Conservation (phyloP, 306 rosid species). For the Quercus bicolor region DNA sequence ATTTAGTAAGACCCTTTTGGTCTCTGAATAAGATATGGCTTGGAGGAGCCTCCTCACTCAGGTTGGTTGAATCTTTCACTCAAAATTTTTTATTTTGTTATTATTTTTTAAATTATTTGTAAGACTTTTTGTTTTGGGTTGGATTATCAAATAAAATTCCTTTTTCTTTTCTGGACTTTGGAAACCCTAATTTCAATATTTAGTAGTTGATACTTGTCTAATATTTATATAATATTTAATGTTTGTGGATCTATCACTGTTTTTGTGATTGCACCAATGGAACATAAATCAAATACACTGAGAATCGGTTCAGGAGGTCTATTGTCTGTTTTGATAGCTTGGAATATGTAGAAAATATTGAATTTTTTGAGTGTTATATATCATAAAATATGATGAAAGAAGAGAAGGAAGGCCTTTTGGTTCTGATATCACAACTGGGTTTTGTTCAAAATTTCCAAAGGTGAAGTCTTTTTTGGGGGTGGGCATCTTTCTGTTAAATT, state of each 20-base stretch:
- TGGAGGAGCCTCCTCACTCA: slow-evolving; percentile 57
- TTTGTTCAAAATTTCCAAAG: not conserved
- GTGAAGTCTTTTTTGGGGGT: not conserved
- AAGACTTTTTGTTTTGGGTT: not conserved
- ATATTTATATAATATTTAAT: not conserved
- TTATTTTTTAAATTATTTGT: slow-evolving; percentile 6
- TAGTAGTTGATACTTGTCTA: not conserved
- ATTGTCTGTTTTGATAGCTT: not conserved
- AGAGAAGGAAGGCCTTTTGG: no score
- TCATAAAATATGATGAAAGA: no score
- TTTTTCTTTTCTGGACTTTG: slow-evolving; percentile 3
- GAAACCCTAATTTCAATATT: slow-evolving; percentile 34
- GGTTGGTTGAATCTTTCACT: slow-evolving; percentile 37
- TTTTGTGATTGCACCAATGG: not conserved
- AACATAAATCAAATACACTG: no score
- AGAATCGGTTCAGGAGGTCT: not conserved
- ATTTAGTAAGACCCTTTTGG: not conserved
- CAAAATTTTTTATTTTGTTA: not conserved
- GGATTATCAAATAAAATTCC: not conserved
- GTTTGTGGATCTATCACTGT: not conserved
- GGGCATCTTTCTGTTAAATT: not conserved
- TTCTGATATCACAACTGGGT: no score
- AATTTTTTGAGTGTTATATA: not conserved
- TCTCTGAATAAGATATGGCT: slow-evolving; percentile 44
- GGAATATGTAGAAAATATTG: not conserved